These are phyloP conservation scores for Leonotis leonurus DNA, from an alignment of 257 asterid genomes.

Conservation along the genomic window DNA sequence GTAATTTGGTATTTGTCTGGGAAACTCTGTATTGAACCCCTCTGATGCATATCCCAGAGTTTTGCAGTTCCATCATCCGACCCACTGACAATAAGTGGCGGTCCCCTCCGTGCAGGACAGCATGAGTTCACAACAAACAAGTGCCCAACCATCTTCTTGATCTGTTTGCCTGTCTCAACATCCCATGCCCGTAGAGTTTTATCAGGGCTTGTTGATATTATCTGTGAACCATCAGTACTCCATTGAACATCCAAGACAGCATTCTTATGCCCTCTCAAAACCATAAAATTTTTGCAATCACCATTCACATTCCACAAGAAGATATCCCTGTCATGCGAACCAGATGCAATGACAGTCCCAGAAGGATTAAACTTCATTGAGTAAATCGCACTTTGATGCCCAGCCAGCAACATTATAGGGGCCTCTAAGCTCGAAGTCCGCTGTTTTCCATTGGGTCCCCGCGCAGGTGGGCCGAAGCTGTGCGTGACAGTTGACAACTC, in stretches of 20 bases:
- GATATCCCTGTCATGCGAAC: slow-evolving; percentile 88
- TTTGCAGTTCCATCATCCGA: slow-evolving; percentile 98
- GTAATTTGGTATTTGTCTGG: slow-evolving; percentile 97
- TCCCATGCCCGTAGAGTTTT: slow-evolving; percentile 97
- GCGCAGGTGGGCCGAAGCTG: slow-evolving; percentile 35
- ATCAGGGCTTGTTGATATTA: slow-evolving; percentile 92
- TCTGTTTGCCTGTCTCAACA: slow-evolving; percentile 83
- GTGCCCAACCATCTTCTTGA: slow-evolving; percentile 94
- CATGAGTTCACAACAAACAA: slow-evolving; percentile 84
- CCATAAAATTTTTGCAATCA: slow-evolving; percentile 89
- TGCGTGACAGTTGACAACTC: slow-evolving; percentile 45
- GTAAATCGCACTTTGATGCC: slow-evolving; percentile 91
- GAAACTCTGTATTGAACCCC: slow-evolving; percentile 92
- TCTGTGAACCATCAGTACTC: slow-evolving; percentile 80
- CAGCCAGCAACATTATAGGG: slow-evolving; percentile 79
- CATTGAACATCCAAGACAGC: slow-evolving; percentile 93
- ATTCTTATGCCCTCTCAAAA: slow-evolving; percentile 89
- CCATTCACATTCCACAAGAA: slow-evolving; percentile 82
- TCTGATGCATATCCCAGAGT: slow-evolving; percentile 98
- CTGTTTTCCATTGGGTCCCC: slow-evolving; percentile 55
- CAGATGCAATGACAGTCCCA: slow-evolving; percentile 84
- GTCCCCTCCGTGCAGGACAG: slow-evolving; percentile 88
- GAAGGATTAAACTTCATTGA: slow-evolving; percentile 87
- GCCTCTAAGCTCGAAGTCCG: slow-evolving; percentile 83
- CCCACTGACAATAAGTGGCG: slow-evolving; percentile 93